Evolutionary conservation across 208 protist genomes (phyloP).

Genomic region (Crithidia sp.): DNA sequence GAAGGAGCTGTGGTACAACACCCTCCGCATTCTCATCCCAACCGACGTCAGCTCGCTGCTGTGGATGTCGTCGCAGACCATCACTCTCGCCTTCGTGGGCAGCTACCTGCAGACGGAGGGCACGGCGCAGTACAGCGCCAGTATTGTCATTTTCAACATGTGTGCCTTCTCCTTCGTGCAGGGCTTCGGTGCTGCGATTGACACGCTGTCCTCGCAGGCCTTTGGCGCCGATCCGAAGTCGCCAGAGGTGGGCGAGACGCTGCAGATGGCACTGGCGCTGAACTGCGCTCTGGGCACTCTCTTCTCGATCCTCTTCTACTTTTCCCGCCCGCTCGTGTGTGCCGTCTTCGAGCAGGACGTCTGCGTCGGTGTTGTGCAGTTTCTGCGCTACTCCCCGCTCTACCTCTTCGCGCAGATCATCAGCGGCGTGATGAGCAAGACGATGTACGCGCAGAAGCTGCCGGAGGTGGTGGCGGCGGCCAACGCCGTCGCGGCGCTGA

Average conservation of each 20-base stretch:
- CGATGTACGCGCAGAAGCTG: conserved; percentile 66
- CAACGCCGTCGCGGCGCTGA: conserved; percentile 52
- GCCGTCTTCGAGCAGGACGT: conserved; percentile 48
- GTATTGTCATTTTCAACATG: conserved; percentile 75
- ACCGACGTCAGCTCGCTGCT: conserved; percentile 65
- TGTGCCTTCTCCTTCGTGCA: conserved; percentile 63
- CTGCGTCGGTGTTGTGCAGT: conserved; percentile 45
- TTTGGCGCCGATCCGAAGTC: conserved; percentile 59
- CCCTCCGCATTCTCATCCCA: conserved; percentile 66
- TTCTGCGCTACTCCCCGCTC: conserved; percentile 52
- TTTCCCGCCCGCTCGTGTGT: conserved; percentile 41
- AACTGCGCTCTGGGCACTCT: conserved; percentile 47
- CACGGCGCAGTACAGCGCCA: conserved; percentile 65
- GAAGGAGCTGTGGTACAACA: conserved; percentile 35
- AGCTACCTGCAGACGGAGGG: conserved; percentile 36
- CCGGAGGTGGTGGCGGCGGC: conserved; percentile 52
- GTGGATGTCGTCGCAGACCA: conserved; percentile 69
- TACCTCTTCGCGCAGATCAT: conserved; percentile 70
- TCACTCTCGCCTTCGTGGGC: conserved; percentile 66
- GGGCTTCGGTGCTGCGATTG: conserved; percentile 68
- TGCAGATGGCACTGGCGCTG: conserved; percentile 62
- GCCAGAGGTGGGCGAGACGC: conserved; percentile 60
- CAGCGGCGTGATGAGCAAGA: conserved; percentile 63
- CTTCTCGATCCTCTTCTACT: conserved; percentile 62
- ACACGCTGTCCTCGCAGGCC: conserved; percentile 78